Percentiles rank a stretch among this genome's conserved stretches.
These are phyloP conservation scores for Globisporangium heterothallicum DNA, from an alignment of 352 stramenopile species.

Conservation along the genomic window DNA sequence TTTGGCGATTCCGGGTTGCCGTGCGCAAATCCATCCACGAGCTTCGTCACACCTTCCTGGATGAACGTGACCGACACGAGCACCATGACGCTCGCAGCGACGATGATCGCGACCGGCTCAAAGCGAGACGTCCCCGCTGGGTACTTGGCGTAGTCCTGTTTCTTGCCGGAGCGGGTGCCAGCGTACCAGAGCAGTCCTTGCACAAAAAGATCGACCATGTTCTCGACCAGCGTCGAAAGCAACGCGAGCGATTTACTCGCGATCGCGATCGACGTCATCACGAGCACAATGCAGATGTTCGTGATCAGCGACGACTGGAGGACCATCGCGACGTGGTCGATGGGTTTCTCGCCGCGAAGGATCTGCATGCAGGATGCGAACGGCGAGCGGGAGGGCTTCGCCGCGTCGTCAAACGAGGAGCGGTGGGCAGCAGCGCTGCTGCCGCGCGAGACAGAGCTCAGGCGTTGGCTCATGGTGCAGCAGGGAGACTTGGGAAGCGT, in stretches of 20 bases:
- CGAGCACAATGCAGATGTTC: conserved; percentile 63
- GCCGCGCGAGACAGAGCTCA: conserved; percentile 6
- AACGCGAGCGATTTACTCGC: conserved; percentile 85
- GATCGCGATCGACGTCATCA: conserved; percentile 66
- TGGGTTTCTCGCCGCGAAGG: conserved; percentile 25
- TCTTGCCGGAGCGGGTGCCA: conserved; percentile 70
- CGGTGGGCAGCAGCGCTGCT: background rate
- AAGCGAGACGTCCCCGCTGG: conserved; percentile 87
- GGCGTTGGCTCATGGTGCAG: conserved; percentile 17
- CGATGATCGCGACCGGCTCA: conserved; percentile 91
- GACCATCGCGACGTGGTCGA: conserved; percentile 51
- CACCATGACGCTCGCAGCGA: conserved; percentile 89
- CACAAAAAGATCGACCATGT: conserved; percentile 90
- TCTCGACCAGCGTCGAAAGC: conserved; percentile 89
- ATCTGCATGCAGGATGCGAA: conserved; percentile 18
- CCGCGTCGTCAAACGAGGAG: background rate
- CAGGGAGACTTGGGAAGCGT: background rate
- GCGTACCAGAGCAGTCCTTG: conserved; percentile 89
- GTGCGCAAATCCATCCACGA: conserved; percentile 38
- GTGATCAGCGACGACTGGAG: conserved; percentile 53
- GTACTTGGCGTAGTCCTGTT: conserved; percentile 86
- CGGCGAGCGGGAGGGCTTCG: conserved; percentile 11
- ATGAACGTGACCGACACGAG: conserved; percentile 86
- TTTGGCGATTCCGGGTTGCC: conserved; percentile 68
- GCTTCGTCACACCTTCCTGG: conserved; percentile 45